Evolutionary conservation across 2,329 filamentous ascomycete species (phyloP).

Genomic region (Ophioceras dolichostomum): DNA sequence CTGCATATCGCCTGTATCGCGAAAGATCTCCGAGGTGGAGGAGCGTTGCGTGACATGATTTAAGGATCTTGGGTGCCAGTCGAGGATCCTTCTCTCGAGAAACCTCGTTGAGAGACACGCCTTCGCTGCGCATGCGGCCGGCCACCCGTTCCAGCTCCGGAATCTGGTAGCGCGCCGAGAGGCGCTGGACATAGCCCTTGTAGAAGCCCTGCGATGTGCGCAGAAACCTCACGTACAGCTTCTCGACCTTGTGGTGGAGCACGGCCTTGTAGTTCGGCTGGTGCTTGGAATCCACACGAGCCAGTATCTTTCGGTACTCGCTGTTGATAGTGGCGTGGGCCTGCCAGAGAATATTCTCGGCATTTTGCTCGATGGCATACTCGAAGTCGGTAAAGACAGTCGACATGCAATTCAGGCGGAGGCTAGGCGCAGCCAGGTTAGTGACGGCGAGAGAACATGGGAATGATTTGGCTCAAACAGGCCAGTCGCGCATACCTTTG

Average conservation of each 20-base stretch:
- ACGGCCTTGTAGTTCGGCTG: constrained; percentile 40
- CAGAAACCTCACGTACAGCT: constrained; percentile 72
- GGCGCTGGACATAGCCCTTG: constrained; percentile 67
- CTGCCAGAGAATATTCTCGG: constrained; percentile 67
- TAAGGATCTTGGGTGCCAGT: constrained; percentile 48
- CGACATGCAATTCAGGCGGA: constrained; percentile 59
- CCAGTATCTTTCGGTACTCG: constrained; percentile 61
- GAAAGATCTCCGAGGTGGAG: constrained; percentile 84
- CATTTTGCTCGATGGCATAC: constrained; percentile 47
- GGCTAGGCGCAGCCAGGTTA: no score
- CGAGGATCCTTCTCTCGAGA: constrained; percentile 14
- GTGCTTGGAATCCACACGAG: constrained; percentile 28
- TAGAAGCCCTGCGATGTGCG: constrained; percentile 86
- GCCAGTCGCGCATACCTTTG: not conserved
- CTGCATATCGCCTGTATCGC: constrained; percentile 68
- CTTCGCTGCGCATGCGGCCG: constrained; percentile 28
- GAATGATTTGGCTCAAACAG: not conserved
- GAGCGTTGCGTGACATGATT: constrained; percentile 70
- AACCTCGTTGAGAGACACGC: constrained; percentile 30
- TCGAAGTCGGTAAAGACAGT: constrained; percentile 62
- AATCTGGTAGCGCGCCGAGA: constrained; percentile 47
- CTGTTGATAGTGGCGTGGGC: constrained; percentile 66
- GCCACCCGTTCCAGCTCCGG: constrained; percentile 27
- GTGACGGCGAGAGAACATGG: not conserved
- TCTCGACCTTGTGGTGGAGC: constrained; percentile 65